These are phyloP conservation scores for Fraxinus greggii DNA, from an alignment of 305 asterid genomes.

Conservation along the genomic window DNA sequence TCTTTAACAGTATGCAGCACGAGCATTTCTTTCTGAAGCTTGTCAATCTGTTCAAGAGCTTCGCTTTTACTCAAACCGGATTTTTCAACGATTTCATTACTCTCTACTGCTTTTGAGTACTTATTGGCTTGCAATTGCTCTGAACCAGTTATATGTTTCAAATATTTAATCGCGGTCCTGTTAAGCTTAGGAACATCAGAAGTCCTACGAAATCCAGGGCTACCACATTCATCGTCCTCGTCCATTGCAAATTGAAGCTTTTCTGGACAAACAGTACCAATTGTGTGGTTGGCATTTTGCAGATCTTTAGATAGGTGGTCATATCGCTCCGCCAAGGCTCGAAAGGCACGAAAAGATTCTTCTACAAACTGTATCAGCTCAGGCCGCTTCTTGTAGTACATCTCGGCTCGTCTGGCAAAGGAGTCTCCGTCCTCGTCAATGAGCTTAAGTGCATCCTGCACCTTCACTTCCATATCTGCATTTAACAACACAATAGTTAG, in stretches of 20 bases:
- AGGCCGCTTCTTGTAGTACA: constrained; percentile 70
- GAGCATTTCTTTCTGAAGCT: constrained; percentile 71
- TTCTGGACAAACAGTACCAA: constrained; percentile 61
- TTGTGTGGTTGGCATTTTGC: constrained; percentile 62
- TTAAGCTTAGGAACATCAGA: constrained; percentile 39
- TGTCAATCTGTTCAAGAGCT: constrained; percentile 63
- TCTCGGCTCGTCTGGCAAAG: constrained; percentile 71
- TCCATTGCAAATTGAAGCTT: constrained; percentile 49
- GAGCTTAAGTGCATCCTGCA: constrained; percentile 47
- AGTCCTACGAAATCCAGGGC: constrained; percentile 19
- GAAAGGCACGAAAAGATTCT: constrained; percentile 55
- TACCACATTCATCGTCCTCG: constrained; percentile 43
- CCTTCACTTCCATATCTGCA: constrained; percentile 74
- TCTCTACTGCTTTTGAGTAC: constrained; percentile 6
- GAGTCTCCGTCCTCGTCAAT: constrained; percentile 72
- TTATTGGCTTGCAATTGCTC: constrained; percentile 37
- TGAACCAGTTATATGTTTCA: constrained; percentile 40
- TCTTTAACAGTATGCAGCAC: constrained; percentile 73
- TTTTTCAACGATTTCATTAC: constrained; percentile 20
- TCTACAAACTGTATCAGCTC: constrained; percentile 60
- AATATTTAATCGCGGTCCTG: constrained; percentile 37
- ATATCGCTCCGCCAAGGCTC: constrained; percentile 63
- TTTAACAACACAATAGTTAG: too few species aligned
- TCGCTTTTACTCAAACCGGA: constrained; percentile 57
- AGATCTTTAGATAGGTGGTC: constrained; percentile 60